Conservation (phyloP, 2,329 filamentous ascomycete species). For the Malbranchea cinnamomea region DNA sequence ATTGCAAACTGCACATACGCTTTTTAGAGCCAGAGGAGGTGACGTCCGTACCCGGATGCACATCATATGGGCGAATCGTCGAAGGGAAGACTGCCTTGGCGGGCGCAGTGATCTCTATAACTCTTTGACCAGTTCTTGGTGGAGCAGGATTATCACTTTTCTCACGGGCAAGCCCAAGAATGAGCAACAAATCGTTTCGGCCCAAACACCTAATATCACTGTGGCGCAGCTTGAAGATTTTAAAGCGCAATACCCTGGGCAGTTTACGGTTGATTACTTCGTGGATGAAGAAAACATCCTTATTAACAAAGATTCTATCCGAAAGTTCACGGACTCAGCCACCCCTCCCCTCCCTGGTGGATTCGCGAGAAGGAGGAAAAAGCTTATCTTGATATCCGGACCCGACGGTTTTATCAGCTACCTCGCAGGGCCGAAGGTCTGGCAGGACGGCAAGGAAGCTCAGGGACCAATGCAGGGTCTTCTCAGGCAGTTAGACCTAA, state of each 20-base stretch:
- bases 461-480: conserved; percentile 63
- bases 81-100: conserved; percentile 49
- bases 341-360: conserved; percentile 9
- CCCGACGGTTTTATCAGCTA: conserved; percentile 77
- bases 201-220: too few species aligned
- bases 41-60: conserved; percentile 37
- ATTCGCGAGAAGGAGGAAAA: conserved; percentile 15
- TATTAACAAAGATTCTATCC: conserved; percentile 43
- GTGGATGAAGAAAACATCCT: conserved; percentile 64
- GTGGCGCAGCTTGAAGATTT: conserved; percentile 49
- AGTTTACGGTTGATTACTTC: conserved; percentile 55
- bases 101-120: conserved; percentile 38
- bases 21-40: conserved; percentile 27
- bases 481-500: conserved; percentile 43
- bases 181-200: conserved; percentile 9
- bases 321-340: conserved; percentile 14
- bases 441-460: conserved; percentile 54
- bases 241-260: conserved; percentile 40
- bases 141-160: conserved; percentile 15
- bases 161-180: not conserved
- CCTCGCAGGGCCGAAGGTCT: conserved; percentile 66
- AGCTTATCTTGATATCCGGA: conserved; percentile 68
- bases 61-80: conserved; percentile 71
- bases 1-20: conserved; percentile 57
- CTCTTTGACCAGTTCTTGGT: conserved; percentile 14